phyloP scores from a whole-genome alignment of 306 rosid genomes.

The Acacia crassicarpa region DNA sequence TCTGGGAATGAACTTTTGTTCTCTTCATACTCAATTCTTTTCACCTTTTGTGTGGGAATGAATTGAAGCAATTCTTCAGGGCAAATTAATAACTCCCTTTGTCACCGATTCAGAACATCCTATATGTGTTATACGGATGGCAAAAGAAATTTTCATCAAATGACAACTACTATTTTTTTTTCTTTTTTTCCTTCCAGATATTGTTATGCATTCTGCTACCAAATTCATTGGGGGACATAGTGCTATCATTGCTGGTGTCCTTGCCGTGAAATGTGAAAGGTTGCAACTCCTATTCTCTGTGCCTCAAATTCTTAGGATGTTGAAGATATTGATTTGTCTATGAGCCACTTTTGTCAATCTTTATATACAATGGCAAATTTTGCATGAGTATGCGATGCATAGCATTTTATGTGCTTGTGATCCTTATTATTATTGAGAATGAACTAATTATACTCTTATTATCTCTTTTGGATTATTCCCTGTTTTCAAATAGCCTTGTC shows the following conservation, averaged over 20 bases:
- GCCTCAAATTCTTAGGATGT: constrained; percentile 23
- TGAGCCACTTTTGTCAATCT: constrained; percentile 11
- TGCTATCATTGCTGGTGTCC: constrained; percentile 94
- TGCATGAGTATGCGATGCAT: not conserved
- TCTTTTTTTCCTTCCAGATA: constrained; percentile 43
- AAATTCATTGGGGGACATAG: constrained; percentile 92
- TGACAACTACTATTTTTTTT: constrained; percentile 22
- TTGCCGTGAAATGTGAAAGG: constrained; percentile 87
- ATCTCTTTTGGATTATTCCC: constrained; percentile 4
- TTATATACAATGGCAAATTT: not conserved
- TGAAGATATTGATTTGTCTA: constrained; percentile 5
- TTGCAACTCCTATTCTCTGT: constrained; percentile 34
- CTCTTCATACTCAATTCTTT: not conserved
- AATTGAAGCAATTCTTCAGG: constrained; percentile 17
- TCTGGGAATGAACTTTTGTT: constrained; percentile 4
- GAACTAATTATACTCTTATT: not conserved
- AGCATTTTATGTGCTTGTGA: constrained; percentile 10
- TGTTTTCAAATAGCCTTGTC: constrained; percentile 1
- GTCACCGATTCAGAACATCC: too few relatives aligned
- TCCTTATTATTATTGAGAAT: constrained; percentile 7
- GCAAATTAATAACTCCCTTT: constrained; percentile 11
- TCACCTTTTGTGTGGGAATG: not conserved
- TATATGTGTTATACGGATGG: too few relatives aligned
- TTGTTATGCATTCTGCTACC: constrained; percentile 95
- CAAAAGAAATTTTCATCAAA: not conserved